Conservation (phyloP, 257 asterid species). For the Solanum pennellii region DNA sequence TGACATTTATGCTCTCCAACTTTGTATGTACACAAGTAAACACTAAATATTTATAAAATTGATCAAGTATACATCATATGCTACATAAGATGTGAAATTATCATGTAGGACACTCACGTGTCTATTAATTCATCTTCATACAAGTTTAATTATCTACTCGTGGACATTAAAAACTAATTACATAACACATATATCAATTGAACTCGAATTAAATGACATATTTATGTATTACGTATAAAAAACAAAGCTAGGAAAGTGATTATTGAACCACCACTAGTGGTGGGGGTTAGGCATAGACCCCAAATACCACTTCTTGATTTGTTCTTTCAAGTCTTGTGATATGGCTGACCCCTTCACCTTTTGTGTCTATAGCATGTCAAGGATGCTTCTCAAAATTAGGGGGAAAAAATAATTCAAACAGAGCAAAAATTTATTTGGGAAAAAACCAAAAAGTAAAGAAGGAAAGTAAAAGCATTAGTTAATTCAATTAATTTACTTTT, state of each 20-base stretch:
- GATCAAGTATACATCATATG: not conserved
- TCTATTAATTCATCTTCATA: not conserved
- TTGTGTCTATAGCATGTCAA: not conserved
- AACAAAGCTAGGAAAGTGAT: not conserved
- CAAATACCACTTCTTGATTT: no score
- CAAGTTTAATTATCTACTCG: no score
- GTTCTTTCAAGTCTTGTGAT: no score
- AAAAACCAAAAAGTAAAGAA: no score
- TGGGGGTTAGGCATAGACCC: not conserved
- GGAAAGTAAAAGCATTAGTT: not conserved
- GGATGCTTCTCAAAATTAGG: not conserved
- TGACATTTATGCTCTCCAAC: not conserved
- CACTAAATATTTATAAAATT: no score
- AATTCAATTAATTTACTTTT: not conserved
- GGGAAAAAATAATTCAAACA: no score
- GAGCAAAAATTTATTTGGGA: no score
- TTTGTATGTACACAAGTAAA: no score
- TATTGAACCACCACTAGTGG: not conserved
- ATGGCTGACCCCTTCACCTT: not conserved
- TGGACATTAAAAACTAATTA: no score
- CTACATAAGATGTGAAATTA: not conserved
- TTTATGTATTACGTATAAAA: not conserved
- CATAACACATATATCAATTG: no score
- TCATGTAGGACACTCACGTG: not conserved
- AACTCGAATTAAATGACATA: not conserved